Evolutionary conservation across 495 filamentous ascomycete genomes (phyloP).

Genomic region (Rhypophila decipiens): DNA sequence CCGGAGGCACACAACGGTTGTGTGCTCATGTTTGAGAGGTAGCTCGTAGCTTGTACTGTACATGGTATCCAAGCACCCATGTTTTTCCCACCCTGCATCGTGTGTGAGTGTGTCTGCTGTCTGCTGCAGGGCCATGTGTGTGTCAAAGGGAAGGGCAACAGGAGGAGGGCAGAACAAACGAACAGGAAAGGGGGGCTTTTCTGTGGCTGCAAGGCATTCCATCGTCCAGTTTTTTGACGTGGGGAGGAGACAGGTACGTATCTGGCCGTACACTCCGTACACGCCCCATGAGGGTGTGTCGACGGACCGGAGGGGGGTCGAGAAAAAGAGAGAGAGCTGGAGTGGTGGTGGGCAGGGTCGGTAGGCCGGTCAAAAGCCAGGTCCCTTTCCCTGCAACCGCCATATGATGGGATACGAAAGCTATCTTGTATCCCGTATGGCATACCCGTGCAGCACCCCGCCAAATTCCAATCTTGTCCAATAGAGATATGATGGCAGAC

Average conservation of each 20-base stretch:
- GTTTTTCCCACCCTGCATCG: not conserved
- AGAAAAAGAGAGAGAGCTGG: not conserved
- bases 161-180: conserved; percentile 7
- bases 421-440: no score
- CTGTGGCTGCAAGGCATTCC: conserved; percentile 15
- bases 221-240: no score
- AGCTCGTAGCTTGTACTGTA: no score
- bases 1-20: no score
- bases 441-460: no score
- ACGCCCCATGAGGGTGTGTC: not conserved
- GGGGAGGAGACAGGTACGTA: not conserved
- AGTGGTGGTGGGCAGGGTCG: conserved; percentile 1
- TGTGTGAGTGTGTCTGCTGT: no score
- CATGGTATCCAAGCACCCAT: no score
- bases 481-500: no score
- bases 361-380: not conserved
- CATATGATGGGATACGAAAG: no score
- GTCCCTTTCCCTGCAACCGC: no score
- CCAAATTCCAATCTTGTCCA: no score
- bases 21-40: conserved; percentile 17
- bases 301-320: not conserved
- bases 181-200: conserved; percentile 10
- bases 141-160: conserved; percentile 5
- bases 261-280: not conserved
- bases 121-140: not conserved